Evolutionary conservation across 768 basidiomycete species (phyloP).

Genomic region (Amanita inopinata): DNA sequence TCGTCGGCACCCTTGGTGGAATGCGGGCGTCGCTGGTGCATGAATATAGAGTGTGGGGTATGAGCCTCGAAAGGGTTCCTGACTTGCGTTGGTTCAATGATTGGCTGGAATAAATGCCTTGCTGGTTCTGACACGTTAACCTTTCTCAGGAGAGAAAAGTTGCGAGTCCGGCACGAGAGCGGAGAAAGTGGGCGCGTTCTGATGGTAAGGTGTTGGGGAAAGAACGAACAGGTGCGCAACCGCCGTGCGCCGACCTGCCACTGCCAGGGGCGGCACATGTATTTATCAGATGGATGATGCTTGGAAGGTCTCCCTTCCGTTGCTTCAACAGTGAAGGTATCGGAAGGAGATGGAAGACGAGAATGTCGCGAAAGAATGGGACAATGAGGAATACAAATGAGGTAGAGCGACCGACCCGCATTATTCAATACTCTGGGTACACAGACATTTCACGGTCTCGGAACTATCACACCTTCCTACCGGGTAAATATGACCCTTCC

Average conservation of each 20-base stretch:
- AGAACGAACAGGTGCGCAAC: neutral
- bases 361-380: too few relatives aligned
- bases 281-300: neutral
- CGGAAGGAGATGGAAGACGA: too few relatives aligned
- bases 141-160: neutral
- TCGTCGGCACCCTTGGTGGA: conserved; percentile 10
- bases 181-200: neutral
- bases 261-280: conserved; percentile 5
- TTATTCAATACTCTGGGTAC: too few relatives aligned
- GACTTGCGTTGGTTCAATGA: neutral
- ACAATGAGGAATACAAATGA: too few relatives aligned
- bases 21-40: conserved; percentile 18
- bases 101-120: conserved; percentile 4
- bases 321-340: too few relatives aligned
- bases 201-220: neutral
- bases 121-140: neutral
- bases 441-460: too few relatives aligned
- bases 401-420: too few relatives aligned
- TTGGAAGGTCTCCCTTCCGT: too few relatives aligned
- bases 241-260: too few relatives aligned
- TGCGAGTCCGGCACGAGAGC: neutral
- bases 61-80: neutral
- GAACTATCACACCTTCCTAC: neutral
- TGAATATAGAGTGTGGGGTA: conserved; percentile 6
- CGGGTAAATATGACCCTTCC: conserved; percentile 30